Evolutionary conservation across 2,329 filamentous ascomycete genomes (phyloP).

Genomic region (Didymella exigua): DNA sequence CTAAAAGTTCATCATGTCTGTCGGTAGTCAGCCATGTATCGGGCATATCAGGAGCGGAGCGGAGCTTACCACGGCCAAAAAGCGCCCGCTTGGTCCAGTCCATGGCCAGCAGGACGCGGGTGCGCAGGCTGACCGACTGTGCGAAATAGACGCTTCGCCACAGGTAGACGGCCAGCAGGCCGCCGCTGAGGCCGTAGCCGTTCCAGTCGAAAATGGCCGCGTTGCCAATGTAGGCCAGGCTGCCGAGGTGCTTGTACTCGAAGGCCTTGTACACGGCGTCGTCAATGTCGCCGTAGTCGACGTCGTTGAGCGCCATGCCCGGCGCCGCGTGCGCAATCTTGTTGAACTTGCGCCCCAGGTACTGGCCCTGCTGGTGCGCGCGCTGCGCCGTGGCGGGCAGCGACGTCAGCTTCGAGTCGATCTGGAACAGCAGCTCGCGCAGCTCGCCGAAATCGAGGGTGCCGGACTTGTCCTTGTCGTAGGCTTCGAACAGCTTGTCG

Average conservation of each 20-base stretch:
- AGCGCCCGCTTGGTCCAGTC: conserved; percentile 97
- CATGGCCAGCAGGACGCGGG: conserved; percentile 88
- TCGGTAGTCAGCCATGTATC: background rate
- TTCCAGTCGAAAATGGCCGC: conserved; percentile 92
- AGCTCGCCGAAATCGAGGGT: conserved; percentile 95
- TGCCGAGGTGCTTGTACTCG: conserved; percentile 90
- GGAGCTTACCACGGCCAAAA: conserved; percentile 85
- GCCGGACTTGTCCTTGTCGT: conserved; percentile 90
- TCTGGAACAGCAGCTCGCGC: conserved; percentile 83
- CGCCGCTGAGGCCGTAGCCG: conserved; percentile 78
- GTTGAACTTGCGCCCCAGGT: conserved; percentile 92
- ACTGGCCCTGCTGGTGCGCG: conserved; percentile 92
- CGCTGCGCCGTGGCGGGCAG: conserved; percentile 94
- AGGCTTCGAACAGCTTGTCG: conserved; percentile 87
- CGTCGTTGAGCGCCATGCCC: conserved; percentile 77
- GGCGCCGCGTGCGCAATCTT: conserved; percentile 80
- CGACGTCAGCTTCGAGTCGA: conserved; percentile 92
- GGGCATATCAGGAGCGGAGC: no score
- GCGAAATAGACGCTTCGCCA: conserved; percentile 98
- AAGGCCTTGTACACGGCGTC: conserved; percentile 93
- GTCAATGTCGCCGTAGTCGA: conserved; percentile 88
- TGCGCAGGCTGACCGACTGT: conserved; percentile 92
- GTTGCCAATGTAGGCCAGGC: conserved; percentile 93
- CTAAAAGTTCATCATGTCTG: conserved; percentile 45
- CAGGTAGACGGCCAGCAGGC: conserved; percentile 89